Base-by-base conservation (phyloP, 768 basidiomycete species). In the Udeniomyces megalosporus region DNA sequence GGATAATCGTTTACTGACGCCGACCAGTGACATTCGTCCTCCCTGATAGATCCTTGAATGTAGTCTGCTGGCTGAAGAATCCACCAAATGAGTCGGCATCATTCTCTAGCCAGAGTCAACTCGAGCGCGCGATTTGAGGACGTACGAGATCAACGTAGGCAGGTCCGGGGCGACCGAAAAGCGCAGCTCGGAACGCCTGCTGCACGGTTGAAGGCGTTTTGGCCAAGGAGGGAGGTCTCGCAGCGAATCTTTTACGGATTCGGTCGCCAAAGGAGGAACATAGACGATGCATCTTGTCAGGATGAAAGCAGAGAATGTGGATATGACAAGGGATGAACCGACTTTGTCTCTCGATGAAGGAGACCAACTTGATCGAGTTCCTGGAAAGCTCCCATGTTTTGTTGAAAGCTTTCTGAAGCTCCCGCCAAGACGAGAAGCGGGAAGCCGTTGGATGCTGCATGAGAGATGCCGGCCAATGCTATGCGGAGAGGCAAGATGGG, bases 351-450 rank as follows among this genome's bases (percentile, higher is more conserved):
- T 28, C 46, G 29, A 29, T 55, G 53, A 26, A 68, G 11, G 12
- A 64, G 60, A 4, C 49, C 34, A 20, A 68, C 62, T 51, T 68
- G 67, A 35, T 68, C 67, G n/a, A 68, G 45, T 44, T 68, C 67
- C 26, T 68, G 67, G 45, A 68, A 68, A 1, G 67, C 67, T 7
- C 67, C 67, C 52, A 64, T 61, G n/a, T 49, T 63, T 50, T 60
- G 57, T 31, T 68, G 67, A 35, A 64, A 66, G 46, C 58, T 52
- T 47, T 68, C 67, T 10, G 62, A 64, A 2, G 65, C 63, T 10
- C 67, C 67, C 2, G 67, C 67, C 2, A 68, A 60, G 15, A 68
- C 49, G 51, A 68, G 35, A 11, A 68, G 52, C 17, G 67, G 67
- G 62, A 66, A 68, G 2, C 58, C 60, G 53, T 68, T 68, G 14